Evolutionary conservation across 1,284 basidiomycete species (phyloP), one percentile per base, ranked within the genome.

Genomic region (Gastroboletus turbinatus): DNA sequence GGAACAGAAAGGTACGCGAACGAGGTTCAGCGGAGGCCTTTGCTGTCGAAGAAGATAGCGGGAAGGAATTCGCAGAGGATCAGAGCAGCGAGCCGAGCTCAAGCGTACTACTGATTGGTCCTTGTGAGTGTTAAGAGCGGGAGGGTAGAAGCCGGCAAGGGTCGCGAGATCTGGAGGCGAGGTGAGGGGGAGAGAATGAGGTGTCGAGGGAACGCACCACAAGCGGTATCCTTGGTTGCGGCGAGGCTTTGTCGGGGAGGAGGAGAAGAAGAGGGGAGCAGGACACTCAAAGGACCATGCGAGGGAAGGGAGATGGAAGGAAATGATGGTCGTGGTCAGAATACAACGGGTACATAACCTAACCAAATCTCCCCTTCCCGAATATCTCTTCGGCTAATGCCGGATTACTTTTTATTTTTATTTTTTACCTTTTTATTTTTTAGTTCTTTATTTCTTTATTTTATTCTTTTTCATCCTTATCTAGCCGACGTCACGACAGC

Each of bases 91-190:
- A 85, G 85, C 82, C 69, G 76, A 70, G 84, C 86, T 88, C 88
- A 82, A 85, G 85, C 85, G 85, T 76, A 74, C 70, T 68, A 65
- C 67, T 72, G 66, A 69, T 61, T 54, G 64, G 65, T 66, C 64
- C 64, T 64, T 64, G 66, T 63, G 65, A 60, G 62, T 63, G 67
- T 71, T 71, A 68, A 68, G 67, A 73, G 71, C 77, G 81, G 80
- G 71, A 66, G 67, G 74, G 74, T 73, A 81, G 87, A 82, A 80
- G 87, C 88, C 88, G 88, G 82, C 85, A 88, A 92, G 92, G 92
- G 92, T 94, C 92, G 92, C 92, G 92, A 94, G 90, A 85, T 82
- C 88, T 92, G 73, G 30, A 56, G 45, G 27, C n/a, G 33, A 44
- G 49, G 52, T 47, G 48, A 50, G 39, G 33, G 13, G 13, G 25